phyloP scores from a whole-genome alignment of 305 asterid genomes.

The Coffea humblotiana region DNA sequence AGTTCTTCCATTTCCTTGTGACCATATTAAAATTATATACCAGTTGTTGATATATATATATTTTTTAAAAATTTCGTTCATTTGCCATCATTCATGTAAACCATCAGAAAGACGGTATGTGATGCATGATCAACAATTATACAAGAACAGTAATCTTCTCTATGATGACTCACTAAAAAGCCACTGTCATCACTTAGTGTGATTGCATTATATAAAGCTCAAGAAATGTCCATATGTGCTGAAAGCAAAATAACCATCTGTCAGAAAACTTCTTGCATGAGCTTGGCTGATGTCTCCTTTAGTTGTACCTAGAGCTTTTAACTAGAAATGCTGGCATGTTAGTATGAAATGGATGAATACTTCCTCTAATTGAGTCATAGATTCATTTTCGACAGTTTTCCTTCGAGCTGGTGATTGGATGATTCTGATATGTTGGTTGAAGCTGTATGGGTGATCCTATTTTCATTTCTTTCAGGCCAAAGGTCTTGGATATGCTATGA shows the following conservation, averaged over 20 bases:
- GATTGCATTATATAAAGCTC: background rate
- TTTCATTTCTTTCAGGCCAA: conserved; percentile 59
- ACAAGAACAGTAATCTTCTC: background rate
- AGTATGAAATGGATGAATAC: background rate
- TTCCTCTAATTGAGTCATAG: background rate
- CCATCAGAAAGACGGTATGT: background rate
- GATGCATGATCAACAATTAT: background rate
- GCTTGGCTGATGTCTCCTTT: background rate
- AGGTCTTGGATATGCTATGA: conserved; percentile 96
- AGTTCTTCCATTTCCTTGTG: background rate
- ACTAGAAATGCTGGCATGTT: background rate
- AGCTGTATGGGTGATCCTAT: background rate
- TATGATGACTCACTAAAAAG: too few relatives aligned
- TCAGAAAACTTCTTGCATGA: background rate
- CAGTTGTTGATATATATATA: too few relatives aligned
- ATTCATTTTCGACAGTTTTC: background rate
- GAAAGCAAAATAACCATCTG: background rate
- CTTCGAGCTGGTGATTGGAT: background rate
- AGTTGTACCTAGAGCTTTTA: background rate
- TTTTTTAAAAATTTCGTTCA: background rate
- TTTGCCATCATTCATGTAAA: background rate
- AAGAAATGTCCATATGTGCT: background rate
- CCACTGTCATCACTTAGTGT: too few relatives aligned
- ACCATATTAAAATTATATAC: background rate
- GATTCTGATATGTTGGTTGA: background rate